Base-by-base conservation (phyloP, 2,329 filamentous ascomycete species). In the Drechslerella dactyloides region DNA sequence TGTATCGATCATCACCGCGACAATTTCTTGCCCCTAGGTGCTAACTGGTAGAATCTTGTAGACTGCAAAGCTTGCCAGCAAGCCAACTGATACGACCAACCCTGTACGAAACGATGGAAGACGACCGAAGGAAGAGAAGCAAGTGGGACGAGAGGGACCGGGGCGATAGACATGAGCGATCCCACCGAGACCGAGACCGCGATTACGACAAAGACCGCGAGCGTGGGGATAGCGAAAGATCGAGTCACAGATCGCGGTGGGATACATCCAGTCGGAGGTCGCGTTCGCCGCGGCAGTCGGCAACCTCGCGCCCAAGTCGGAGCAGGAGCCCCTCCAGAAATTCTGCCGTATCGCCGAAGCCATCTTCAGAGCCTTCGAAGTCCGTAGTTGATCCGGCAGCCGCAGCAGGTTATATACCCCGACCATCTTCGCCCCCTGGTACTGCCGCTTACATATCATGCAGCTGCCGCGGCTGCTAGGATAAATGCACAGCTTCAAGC, bases 401-500 rank as follows among this genome's bases (percentile, higher is more conserved):
- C 27, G 91, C 91, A 53, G 90, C 90, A 77, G 90, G 90, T 93
- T 83, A 65, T 57, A 55, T 30, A 63, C 70, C 63, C 17, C 4
- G n/a, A 59, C 11, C 15, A 13, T 33, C 24, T 60, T 35, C 40
- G 1, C 44, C 35, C 76, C 77, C 64, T 46, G 37, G 17, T 13
- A 60, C 60, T 54, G 40, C 42, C 57, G 63, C 48, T 57, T 21
- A 44, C 24, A n/a, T 23, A 59, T 23, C 60, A 44, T 53, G 78
- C 80, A 88, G 92, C 91, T 79, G 93, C 93, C 27, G 93, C 92
- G 10, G 94, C 93, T 11, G 93, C 93, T 35, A 88, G 86, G 80
- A 94, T 94, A 81, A 93, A 92, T 79, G 90, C 90, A 37, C 86
- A 90, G 75, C 85, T 94, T 65, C 89, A 93, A 80, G 89, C 89